Evolutionary conservation across 768 basidiomycete species (phyloP).

Genomic region (Suillus fuscotomentosus): DNA sequence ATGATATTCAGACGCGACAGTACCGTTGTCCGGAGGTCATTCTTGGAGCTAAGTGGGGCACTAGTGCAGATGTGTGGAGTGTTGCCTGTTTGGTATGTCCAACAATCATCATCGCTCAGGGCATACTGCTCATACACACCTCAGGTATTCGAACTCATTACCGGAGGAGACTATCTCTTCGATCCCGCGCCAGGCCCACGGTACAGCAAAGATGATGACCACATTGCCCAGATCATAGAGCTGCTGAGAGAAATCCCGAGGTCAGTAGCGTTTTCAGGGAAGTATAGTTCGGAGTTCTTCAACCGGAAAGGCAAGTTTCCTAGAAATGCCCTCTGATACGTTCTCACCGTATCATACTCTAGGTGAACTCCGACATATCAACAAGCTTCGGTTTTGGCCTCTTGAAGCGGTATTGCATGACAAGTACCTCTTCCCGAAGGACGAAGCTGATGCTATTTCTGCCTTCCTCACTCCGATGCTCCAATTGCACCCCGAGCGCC

Average conservation of each 20-base stretch:
- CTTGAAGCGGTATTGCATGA: conserved; percentile 80
- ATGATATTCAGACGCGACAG: conserved; percentile 97
- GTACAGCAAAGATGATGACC: conserved; percentile 95
- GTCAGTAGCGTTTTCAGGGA: conserved; percentile 81
- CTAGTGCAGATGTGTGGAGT: conserved; percentile 96
- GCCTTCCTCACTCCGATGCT: conserved; percentile 90
- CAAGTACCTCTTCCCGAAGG: conserved; percentile 90
- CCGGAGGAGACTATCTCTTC: conserved; percentile 97
- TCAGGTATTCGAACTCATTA: conserved; percentile 92
- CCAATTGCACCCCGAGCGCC: conserved; percentile 81
- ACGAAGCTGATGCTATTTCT: conserved; percentile 78
- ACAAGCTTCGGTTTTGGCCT: conserved; percentile 92
- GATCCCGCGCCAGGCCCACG: conserved; percentile 94
- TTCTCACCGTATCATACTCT: background rate
- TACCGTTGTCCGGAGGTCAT: conserved; percentile 98
- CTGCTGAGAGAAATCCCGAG: conserved; percentile 89
- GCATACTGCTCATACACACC: background rate
- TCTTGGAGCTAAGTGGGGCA: conserved; percentile 92
- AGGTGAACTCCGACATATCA: conserved; percentile 91
- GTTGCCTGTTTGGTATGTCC: conserved; percentile 79
- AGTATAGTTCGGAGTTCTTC: conserved; percentile 94
- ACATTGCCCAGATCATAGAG: conserved; percentile 98
- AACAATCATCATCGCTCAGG: conserved; percentile 2
- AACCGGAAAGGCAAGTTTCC: conserved; percentile 78
- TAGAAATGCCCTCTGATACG: background rate